Percentiles rank a stretch among this genome's conserved stretches.
These are phyloP conservation scores for Hypoxylon trugodes DNA, from an alignment of 495 filamentous ascomycete species.

Conservation along the genomic window DNA sequence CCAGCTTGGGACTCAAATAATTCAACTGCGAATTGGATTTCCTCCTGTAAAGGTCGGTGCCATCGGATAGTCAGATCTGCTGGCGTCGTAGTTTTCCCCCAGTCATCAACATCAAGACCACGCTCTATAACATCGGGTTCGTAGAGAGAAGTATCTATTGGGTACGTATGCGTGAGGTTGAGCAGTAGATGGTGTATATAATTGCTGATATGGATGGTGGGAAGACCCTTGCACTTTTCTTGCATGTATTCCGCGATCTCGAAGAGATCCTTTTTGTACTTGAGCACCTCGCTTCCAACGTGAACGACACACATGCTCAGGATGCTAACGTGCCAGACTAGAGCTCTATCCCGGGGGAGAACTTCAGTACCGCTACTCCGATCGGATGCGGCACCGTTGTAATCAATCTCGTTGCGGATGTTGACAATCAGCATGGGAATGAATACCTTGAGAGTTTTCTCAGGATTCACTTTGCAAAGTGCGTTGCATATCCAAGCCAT, in stretches of 20 bases:
- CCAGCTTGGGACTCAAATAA: slow-evolving; percentile 83
- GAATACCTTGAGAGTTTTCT: slow-evolving; percentile 88
- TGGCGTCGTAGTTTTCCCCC: slow-evolving; percentile 77
- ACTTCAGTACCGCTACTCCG: slow-evolving; percentile 93
- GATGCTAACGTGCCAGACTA: slow-evolving; percentile 98
- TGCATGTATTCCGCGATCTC: slow-evolving; percentile 96
- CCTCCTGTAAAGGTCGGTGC: slow-evolving; percentile 82
- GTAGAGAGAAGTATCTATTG: slow-evolving; percentile 85
- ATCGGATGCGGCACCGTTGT: slow-evolving; percentile 96
- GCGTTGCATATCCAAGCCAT: slow-evolving; percentile 99
- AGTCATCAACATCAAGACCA: slow-evolving; percentile 70
- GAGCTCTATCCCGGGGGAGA: slow-evolving; percentile 86
- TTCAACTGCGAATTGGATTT: slow-evolving; percentile 87
- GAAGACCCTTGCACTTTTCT: slow-evolving; percentile 88
- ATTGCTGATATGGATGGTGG: slow-evolving; percentile 95
- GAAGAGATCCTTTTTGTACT: slow-evolving; percentile 86
- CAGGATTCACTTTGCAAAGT: slow-evolving; percentile 91
- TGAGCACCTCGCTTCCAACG: slow-evolving; percentile 86
- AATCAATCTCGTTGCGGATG: slow-evolving; percentile 95
- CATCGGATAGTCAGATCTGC: slow-evolving; percentile 83
- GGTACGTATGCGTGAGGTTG: slow-evolving; percentile 92
- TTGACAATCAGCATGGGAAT: slow-evolving; percentile 88
- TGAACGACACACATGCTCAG: slow-evolving; percentile 99
- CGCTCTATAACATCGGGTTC: slow-evolving; percentile 67
- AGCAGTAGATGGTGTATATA: slow-evolving; percentile 99